Base-by-base conservation (phyloP, 306 rosid species). In the Gastrolobium bilobum region DNA sequence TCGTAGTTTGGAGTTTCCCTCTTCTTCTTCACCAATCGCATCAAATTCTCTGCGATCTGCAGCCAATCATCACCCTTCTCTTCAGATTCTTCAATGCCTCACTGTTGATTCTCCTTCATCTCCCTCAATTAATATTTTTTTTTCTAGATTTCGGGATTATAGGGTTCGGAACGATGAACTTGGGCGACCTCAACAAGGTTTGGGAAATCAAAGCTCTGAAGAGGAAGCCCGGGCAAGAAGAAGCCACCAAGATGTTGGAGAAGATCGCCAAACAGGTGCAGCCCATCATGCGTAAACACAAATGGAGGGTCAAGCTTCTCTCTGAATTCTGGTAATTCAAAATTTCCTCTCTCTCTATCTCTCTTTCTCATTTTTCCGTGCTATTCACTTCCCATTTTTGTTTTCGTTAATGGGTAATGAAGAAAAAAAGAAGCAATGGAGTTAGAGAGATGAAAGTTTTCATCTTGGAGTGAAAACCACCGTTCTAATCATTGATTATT, bases 301-400 rank as follows among this genome's bases (percentile, higher is more conserved):
- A 89, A 78, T 94, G 99, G 99, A 89, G 97, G 74, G 95, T 94
- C 79, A 92, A 92, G 79, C 47, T 91, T 76, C 97, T 94, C 77
- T 91, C 97, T 14, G 99, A 94, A 71, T 87, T 94, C 66, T 91
- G 91, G 97, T 94, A 80, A 53, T 60, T 70, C 43, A n/a, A 43
- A n/a, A 44, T 44, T 78, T 9, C 2, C 5, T 53, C 15, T 58
- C 10, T 64, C 2, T 60, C 13, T 11, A 1, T 2, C 2, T 13
- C 50, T 34, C 9, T 31, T n/a, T 13, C 3, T 2, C 47, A 34
- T 33, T 54, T 29, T 9, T n/a, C 26, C 2, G 37, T 10, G 51
- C 3, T 29, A 30, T 61, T 40, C 61, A 44, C 15, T 79, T 82
- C 52, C 4, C 34, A 53, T 61, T 29, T 11, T 46, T 67, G 57